Evolutionary conservation across 164 flowering plant genomes (phyloP), one percentile per base, ranked within the genome.

Genomic region (Echeveria elegans): DNA sequence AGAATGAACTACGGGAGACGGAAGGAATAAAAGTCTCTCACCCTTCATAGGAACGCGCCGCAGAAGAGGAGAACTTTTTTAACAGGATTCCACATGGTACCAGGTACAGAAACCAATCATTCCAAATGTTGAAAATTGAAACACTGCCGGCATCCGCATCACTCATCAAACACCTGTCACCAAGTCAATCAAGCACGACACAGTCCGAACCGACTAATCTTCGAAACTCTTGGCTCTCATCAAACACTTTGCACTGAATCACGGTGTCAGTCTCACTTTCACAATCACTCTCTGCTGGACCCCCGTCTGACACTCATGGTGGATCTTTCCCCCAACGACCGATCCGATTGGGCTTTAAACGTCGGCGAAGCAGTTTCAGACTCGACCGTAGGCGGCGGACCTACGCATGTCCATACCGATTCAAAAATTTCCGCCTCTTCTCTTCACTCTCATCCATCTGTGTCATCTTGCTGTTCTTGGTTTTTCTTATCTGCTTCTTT

Each of bases 341-440:
- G 26, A 10, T 36, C 31, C 1, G 28, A 37, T 12, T 34, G 24
- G 9, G 45, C 12, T 63, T 63, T 34, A 63, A 47, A 69, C 2
- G 63, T 59, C 12, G 76, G 72, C 86, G 85, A 82, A 21, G 40
- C 76, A 0, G 47, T 41, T 10, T 15, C 67, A 47, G 63, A 41
- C 26, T 34, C 75, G 37, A 26, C 40, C n/a, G 12, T 37, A 43
- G 47, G 16, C 29, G 76, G 43, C 18, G n/a, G n/a, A n/a, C 72
- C 34, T 32, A 45, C 41, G 30, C 72, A 61, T 2, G 82, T 79
- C 89, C 89, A 85, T 40, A 67, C 77, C 12, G 5, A 6, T 1
- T 52, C 73, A 29, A 75, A 28, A 56, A 19, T 56, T 56, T 56
- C 31, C 11, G 34, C 32, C 31, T 19, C 19, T 56, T 56, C 61